Evolutionary conservation across 2,329 filamentous ascomycete species (phyloP), one percentile per base, ranked within the genome.

Genomic region (Coniella lustricola): DNA sequence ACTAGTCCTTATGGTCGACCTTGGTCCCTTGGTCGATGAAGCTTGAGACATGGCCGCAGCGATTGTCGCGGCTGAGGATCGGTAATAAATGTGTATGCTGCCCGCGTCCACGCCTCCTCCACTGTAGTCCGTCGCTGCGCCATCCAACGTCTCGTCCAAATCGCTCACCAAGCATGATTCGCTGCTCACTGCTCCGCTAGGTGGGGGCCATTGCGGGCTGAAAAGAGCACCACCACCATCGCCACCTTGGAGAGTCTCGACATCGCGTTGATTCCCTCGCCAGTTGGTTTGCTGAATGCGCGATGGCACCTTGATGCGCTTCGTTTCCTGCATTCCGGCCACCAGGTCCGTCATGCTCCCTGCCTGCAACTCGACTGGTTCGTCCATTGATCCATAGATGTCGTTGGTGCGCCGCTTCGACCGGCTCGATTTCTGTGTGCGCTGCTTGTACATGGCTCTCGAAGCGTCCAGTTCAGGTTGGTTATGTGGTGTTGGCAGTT

Each of bases 401-500:
- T 50, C 43, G 8, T 38, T 22, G 3, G 32, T 17, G 17, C 29
- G 35, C 14, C 13, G 18, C 29, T n/a, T 38, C 10, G 35, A 20
- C 16, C 31, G 31, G 7, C 22, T 14, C 29, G 25, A 21, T 14
- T 46, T 46, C 14, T 33, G 35, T 18, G 31, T 31, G 8, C 44
- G 44, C 36, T 16, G 35, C 25, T 34, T 44, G 17, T 29, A 21
- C 41, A 20, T 40, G 18, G 32, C 43, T 34, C 22, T 49, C 3
- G 41, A 25, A 7, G 46, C 49, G 12, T 42, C 46, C 25, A 51
- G 8, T 33, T 49, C 46, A 20, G 39, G 49, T 37, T 41, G 36
- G 43, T 50, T 50, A 20, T 47, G 49, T 7, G 45, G 50, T 14
- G 50, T 50, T 14, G 47, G 47, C 21, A 52, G 22, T 36, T 50